Percentiles rank a stretch among this genome's conserved stretches.
Evolutionary conservation across 78 protist genomes (phyloP).

Genomic region (Mantamonas sphyraenae): DNA sequence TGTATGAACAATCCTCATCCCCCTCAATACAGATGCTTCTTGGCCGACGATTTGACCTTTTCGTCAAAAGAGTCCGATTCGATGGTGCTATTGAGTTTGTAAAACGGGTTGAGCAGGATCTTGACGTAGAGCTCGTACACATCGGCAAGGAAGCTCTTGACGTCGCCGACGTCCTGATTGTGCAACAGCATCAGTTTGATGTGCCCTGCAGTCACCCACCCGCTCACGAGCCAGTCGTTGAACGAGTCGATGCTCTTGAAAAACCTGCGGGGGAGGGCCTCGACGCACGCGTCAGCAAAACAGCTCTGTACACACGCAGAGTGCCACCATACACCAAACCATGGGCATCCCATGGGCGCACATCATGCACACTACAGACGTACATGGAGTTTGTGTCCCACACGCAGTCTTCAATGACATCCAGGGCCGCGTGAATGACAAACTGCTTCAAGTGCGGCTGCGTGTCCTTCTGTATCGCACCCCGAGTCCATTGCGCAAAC

Average conservation of each 20-base stretch:
- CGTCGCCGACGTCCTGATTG: conserved; percentile 8
- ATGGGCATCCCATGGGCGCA: too few relatives aligned
- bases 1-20: too few relatives aligned
- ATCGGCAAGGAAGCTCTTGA: conserved; percentile 2
- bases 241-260: conserved; percentile 2
- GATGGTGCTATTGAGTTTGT: too few relatives aligned
- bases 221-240: conserved; percentile 5
- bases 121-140: conserved; percentile 18
- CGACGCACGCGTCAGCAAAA: background rate
- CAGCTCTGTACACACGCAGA: too few relatives aligned
- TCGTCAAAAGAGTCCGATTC: too few relatives aligned
- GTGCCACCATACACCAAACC: background rate
- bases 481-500: too few relatives aligned
- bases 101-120: conserved; percentile 1
- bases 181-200: conserved; percentile 4
- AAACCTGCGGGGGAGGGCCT: background rate
- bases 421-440: conserved; percentile 30
- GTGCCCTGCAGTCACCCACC: conserved; percentile 9
- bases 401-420: conserved; percentile 12
- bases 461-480: conserved; percentile 12
- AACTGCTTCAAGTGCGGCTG: conserved; percentile 2
- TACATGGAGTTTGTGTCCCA: conserved; percentile 10
- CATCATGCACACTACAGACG: background rate
- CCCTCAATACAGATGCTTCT: too few relatives aligned
- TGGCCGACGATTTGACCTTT: too few relatives aligned